phyloP scores from a whole-genome alignment of 306 rosid species.

The Trifolium pratense region DNA sequence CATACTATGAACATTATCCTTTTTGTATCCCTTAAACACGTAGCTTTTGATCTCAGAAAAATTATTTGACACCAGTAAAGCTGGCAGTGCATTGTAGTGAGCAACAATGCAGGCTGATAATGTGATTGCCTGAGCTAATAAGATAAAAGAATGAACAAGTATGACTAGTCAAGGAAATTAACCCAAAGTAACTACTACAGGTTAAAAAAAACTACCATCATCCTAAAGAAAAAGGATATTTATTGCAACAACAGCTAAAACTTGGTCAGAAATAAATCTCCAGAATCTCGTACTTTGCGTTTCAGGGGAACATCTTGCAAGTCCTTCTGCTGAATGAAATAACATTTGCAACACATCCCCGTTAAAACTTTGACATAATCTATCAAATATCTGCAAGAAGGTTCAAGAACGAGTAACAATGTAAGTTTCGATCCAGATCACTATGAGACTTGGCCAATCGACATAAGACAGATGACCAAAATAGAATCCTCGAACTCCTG shows the following conservation, averaged over 20 bases:
- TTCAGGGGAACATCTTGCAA: constrained; percentile 76
- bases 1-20: constrained; percentile 85
- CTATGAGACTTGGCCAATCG: constrained; percentile 18
- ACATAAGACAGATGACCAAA: constrained; percentile 26
- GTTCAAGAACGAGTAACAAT: constrained; percentile 39
- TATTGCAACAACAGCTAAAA: constrained; percentile 69
- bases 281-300: constrained; percentile 52
- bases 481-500: background rate
- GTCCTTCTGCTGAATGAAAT: constrained; percentile 88
- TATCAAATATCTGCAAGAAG: constrained; percentile 89
- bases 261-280: constrained; percentile 80
- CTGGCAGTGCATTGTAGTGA: constrained; percentile 88
- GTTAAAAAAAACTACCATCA: background rate
- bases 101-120: constrained; percentile 95
- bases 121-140: constrained; percentile 98
- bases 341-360: constrained; percentile 90
- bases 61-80: constrained; percentile 95
- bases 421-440: constrained; percentile 2
- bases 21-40: constrained; percentile 87
- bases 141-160: constrained; percentile 90
- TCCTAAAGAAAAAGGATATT: constrained; percentile 73
- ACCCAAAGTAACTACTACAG: constrained; percentile 15
- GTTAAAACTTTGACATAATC: constrained; percentile 86
- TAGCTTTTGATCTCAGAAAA: constrained; percentile 96
- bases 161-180: constrained; percentile 65